Evolutionary conservation across 306 rosid species (phyloP), one percentile per base, ranked within the genome.

Genomic region (Malus fusca): DNA sequence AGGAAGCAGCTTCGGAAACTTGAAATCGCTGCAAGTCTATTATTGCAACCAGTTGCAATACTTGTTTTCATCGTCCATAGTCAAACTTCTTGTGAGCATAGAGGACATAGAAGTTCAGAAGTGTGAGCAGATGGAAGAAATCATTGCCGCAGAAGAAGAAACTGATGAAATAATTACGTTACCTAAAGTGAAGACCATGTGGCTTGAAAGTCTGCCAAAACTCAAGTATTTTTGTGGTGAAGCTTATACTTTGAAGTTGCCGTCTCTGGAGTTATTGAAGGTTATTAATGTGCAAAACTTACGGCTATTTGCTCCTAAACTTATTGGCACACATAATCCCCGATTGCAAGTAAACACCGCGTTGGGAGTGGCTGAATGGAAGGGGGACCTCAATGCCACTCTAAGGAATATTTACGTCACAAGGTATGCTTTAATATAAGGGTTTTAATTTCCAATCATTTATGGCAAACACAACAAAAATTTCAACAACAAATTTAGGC

Each of bases 11-110:
- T 59, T 59, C 0, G 31, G 31, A 59, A 59, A 59, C 31, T 59
- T 59, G 31, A 59, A 11, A 59, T 22, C 4, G 3, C 2, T 23
- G 25, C 6, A 2, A 0, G 31, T 23, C 1, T 0, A 0, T 5
- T 11, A 0, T 23, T 4, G 7, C 64, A 0, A 12, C 51, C 51
- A 22, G 4, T 59, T 59, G 8, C 4, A 13, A 11, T 59, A 59
- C 12, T 23, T 59, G 31, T 59, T 59, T 23, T 2, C 14, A 0
- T 22, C 64, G 5, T 4, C 64, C 28, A 4, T 59, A 23, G 31
- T 30, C 64, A 59, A 59, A 22, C 64, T 59, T 22, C 64, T 59
- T 4, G 28, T 2, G 8, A 59, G 7, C 4, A 4, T 59, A 11
- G 28, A 59, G 7, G 7, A 59, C 15, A n/a, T 59, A 59, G 1